Conservation (phyloP, 805 yeast species). For the Limtongia smithiae region DNA sequence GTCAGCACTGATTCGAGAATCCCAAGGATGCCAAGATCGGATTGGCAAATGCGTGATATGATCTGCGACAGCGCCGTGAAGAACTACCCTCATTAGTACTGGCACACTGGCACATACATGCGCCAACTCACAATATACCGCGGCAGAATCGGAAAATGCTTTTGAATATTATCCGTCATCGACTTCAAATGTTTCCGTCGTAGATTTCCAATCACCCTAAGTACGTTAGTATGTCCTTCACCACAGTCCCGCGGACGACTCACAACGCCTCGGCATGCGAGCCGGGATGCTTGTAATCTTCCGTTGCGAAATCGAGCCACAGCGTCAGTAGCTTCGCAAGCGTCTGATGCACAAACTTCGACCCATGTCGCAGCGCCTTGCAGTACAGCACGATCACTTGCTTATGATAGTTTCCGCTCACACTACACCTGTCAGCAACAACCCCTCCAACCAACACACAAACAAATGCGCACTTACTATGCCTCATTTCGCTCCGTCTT, state of each 20-base stretch:
- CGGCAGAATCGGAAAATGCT: conserved; percentile 48
- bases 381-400: conserved; percentile 55
- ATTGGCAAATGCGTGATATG: conserved; percentile 70
- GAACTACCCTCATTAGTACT: conserved; percentile 44
- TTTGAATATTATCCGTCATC: conserved; percentile 31
- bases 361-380: conserved; percentile 58
- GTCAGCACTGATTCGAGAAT: conserved; percentile 57
- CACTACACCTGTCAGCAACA: conserved; percentile 25
- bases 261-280: conserved; percentile 1
- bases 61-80: conserved; percentile 83
- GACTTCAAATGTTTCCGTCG: conserved; percentile 22
- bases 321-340: conserved; percentile 77
- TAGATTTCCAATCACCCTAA: too few relatives aligned
- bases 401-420: conserved; percentile 48
- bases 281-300: background rate
- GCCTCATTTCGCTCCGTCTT: conserved; percentile 27
- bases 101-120: background rate
- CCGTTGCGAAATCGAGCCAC: conserved; percentile 70
- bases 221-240: too few relatives aligned
- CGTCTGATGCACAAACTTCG: conserved; percentile 70
- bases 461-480: conserved; percentile 3
- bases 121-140: conserved; percentile 38
- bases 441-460: background rate
- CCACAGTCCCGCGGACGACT: too few relatives aligned
- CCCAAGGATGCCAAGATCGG: conserved; percentile 52